Evolutionary conservation across 768 basidiomycete species (phyloP), one percentile per base, ranked within the genome.

Genomic region (Leccinum longicurvipes): DNA sequence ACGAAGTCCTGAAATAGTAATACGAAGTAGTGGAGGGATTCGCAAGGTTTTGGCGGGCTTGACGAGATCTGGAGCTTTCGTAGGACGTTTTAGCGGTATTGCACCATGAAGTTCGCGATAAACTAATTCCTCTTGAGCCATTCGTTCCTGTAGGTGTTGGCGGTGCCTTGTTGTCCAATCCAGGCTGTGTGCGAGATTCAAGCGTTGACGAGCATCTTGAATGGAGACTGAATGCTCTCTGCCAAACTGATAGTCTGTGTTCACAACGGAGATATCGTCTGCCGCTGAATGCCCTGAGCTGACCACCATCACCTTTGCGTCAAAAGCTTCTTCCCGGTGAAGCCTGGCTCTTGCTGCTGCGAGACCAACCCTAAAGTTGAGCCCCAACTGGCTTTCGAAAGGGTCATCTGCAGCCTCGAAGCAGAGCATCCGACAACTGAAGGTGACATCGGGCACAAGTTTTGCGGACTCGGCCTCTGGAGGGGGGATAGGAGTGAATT

Each of bases 361-460:
- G 34, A 81, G 72, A 0, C 92, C 93, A 47, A 83, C 80, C 56
- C 82, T 77, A 78, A 83, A 90, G 28, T 92, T 89, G 9, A 88
- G 75, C 32, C 83, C 88, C 19, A 97, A 72, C 56, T 78, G 82
- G 15, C 82, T 79, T 70, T 98, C 95, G 54, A 97, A 83, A 1
- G 86, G 82, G 62, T 93, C 90, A 68, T 98, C 95, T 23, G 84
- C 82, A 24, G 85, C 85, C 70, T 97, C 93, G 9, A 91, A 63
- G 47, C 82, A 84, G 31, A 96, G 63, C 44, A 77, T 77, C n/a
- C 78, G 76, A 49, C 94, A 69, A 10, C 67, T 74, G 45, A 96
- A 65, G 1, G 74, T 72, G 45, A 95, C 66, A 52, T 78, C 76
- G 0, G 92, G 92, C 3, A 93, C 72, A 0, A 67, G 61, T 71